Evolutionary conservation across 192 early-diverging fungal genomes (phyloP).

Genomic region (Piromyces finnis): DNA sequence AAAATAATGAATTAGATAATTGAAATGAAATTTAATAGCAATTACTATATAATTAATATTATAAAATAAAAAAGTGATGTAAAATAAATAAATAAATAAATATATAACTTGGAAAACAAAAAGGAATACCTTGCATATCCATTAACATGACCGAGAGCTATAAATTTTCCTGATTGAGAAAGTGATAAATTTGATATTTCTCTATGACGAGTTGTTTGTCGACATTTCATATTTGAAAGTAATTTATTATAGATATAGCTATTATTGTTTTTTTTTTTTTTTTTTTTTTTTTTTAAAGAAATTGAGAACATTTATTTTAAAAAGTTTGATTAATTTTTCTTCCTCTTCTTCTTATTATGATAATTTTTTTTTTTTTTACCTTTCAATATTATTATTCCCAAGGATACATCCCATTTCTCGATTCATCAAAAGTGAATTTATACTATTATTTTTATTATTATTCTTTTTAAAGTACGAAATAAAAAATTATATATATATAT

Average conservation of each 20-base stretch:
- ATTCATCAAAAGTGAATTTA: neutral
- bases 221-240: neutral
- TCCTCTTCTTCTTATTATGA: no score
- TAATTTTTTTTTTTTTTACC: neutral
- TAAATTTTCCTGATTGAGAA: neutral
- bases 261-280: no score
- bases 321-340: no score
- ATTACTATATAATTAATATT: no score
- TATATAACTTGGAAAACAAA: no score
- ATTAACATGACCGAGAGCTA: neutral
- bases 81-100: no score
- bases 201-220: neutral
- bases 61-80: no score
- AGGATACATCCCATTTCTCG: neutral
- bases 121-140: neutral
- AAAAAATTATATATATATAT: neutral
- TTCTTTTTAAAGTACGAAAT: no score
- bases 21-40: no score
- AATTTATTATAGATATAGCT: neutral
- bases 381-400: neutral
- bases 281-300: no score
- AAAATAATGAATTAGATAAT: no score
- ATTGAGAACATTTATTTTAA: neutral
- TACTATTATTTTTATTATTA: neutral
- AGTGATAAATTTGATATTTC: neutral